Percentiles rank a stretch among this genome's conserved stretches.
Conservation (phyloP, 129 eudicot genomes). For the Chrysanthemum lavandulifolium region DNA sequence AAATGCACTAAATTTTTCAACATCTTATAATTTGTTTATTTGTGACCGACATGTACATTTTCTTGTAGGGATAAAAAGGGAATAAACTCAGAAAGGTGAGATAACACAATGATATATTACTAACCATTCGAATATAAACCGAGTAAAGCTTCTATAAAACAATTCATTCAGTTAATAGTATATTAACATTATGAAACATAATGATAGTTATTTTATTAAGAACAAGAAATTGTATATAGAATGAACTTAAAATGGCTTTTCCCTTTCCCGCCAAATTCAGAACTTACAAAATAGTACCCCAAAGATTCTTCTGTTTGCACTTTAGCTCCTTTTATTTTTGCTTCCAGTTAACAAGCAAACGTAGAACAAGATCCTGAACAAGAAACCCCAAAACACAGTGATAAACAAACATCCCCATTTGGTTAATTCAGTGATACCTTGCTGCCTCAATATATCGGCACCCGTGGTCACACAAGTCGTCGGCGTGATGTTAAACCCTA, state of each 20-base stretch:
- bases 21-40: not conserved
- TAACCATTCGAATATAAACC: not conserved
- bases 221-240: constrained; percentile 1
- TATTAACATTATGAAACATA: constrained; percentile 12
- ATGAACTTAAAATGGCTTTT: constrained; percentile 7
- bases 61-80: not conserved
- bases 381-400: constrained; percentile 87
- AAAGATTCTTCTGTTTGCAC: constrained; percentile 10
- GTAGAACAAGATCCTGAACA: constrained; percentile 80
- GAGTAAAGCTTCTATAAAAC: too few species aligned
- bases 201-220: too few species aligned
- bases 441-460: constrained; percentile 62
- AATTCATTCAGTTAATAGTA: not conserved
- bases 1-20: too few species aligned
- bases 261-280: constrained; percentile 35
- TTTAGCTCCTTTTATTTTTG: constrained; percentile 83
- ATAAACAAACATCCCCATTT: constrained; percentile 80
- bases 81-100: not conserved
- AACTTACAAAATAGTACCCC: constrained; percentile 23
- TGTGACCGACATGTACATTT: constrained; percentile 3
- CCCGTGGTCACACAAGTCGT: constrained; percentile 81
- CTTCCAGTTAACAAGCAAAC: constrained; percentile 75
- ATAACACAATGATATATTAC: not conserved
- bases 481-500: constrained; percentile 55
- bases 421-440: constrained; percentile 62